Evolutionary conservation across 23 red algal species (phyloP).

Genomic region (Rhodosorus marinus): DNA sequence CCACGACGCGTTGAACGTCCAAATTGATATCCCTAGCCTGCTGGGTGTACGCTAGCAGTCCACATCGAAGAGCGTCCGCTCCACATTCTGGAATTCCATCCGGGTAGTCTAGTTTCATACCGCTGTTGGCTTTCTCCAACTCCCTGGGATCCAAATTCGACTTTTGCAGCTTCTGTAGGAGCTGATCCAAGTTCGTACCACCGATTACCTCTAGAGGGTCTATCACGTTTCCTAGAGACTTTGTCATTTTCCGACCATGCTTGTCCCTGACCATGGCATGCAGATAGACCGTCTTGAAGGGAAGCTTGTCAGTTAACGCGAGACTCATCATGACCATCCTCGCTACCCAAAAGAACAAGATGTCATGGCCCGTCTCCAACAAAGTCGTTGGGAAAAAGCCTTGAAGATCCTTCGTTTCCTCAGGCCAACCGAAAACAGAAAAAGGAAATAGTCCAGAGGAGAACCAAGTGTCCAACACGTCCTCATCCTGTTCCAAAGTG

Average conservation of each 20-base stretch:
- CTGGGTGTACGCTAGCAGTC: constrained; percentile 78
- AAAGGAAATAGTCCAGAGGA: constrained; percentile 98
- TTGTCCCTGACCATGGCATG: constrained; percentile 93
- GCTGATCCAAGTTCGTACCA: constrained; percentile 27
- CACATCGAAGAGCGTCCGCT: constrained; percentile 86
- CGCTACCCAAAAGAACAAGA: constrained; percentile 99
- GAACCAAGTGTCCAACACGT: constrained; percentile 99
- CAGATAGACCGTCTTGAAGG: constrained; percentile 80
- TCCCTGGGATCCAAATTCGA: constrained; percentile 54
- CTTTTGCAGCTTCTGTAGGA: constrained; percentile 38
- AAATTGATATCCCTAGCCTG: constrained; percentile 90
- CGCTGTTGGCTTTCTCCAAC: constrained; percentile 46
- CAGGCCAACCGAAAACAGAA: constrained; percentile 95
- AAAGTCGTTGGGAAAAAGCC: constrained; percentile 85
- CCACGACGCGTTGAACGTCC: constrained; percentile 71
- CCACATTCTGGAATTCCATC: constrained; percentile 89
- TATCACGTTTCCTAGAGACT: constrained; percentile 97
- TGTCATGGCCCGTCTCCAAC: constrained; percentile 95
- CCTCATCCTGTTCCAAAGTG: constrained; percentile 70
- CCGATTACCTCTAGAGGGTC: constrained; percentile 91
- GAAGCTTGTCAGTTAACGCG: constrained; percentile 56
- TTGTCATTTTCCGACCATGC: constrained; percentile 96
- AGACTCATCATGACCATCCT: constrained; percentile 98
- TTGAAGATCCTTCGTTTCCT: constrained; percentile 25
- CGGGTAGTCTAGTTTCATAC: constrained; percentile 53